Percentiles rank a stretch among this genome's conserved stretches.
phyloP scores from a whole-genome alignment of 2,329 filamentous ascomycete genomes.

The Tolypocladium pustulatum region DNA sequence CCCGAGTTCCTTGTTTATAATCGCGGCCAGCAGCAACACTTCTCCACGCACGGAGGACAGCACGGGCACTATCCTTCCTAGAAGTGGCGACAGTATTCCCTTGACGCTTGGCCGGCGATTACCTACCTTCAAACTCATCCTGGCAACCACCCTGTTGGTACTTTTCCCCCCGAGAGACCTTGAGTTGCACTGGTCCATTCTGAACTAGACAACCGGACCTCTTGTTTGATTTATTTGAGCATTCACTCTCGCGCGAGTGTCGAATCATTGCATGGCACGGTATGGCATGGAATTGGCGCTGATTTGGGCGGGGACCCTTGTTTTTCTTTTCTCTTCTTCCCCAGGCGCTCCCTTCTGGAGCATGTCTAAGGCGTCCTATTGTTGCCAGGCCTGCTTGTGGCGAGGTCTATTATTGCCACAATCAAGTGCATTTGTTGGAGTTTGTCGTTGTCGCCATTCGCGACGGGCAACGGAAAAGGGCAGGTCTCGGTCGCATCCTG shows the following conservation, averaged over 20 bases:
- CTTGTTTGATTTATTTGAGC: slow-evolving; percentile 8
- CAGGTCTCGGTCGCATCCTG: background rate
- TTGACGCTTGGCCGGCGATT: slow-evolving; percentile 2
- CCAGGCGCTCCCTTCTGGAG: background rate
- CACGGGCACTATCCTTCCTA: slow-evolving; percentile 26
- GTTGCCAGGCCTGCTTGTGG: background rate
- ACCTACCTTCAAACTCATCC: background rate
- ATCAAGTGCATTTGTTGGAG: background rate
- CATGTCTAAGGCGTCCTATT: background rate
- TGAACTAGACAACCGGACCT: background rate
- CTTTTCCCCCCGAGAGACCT: background rate
- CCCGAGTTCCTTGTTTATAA: slow-evolving; percentile 45
- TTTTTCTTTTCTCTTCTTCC: background rate
- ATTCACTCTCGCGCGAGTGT: slow-evolving; percentile 6
- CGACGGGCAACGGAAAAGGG: background rate
- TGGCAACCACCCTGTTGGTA: background rate
- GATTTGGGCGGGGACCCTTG: slow-evolving; percentile 8
- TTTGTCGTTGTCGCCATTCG: background rate
- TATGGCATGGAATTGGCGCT: slow-evolving; percentile 21
- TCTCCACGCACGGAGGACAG: slow-evolving; percentile 13
- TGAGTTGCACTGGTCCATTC: background rate
- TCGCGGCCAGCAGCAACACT: slow-evolving; percentile 17
- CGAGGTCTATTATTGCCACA: background rate
- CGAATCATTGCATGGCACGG: slow-evolving; percentile 14
- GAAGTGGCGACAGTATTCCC: slow-evolving; percentile 13